phyloP scores from a whole-genome alignment of 2,329 filamentous ascomycete genomes.

The Trichoderma sp. region DNA sequence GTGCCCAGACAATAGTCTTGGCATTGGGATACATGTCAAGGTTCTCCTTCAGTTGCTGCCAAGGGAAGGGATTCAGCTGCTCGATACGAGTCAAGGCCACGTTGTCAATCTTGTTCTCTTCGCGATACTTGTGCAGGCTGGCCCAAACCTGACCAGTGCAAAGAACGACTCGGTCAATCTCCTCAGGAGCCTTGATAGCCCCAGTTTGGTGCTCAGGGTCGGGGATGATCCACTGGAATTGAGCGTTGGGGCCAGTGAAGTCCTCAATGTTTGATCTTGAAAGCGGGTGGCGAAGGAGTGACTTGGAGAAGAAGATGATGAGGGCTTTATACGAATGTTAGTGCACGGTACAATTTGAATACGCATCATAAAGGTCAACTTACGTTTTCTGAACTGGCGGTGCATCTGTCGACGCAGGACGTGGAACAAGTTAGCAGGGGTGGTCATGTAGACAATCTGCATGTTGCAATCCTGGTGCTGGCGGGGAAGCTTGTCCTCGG shows the following conservation, averaged over 20 bases:
- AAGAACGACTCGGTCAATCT: conserved; percentile 92
- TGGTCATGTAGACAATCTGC: conserved; percentile 98
- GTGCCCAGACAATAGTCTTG: conserved; percentile 94
- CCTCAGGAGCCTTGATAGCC: conserved; percentile 74
- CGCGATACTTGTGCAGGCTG: conserved; percentile 87
- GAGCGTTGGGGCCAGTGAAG: conserved; percentile 79
- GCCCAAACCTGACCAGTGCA: conserved; percentile 95
- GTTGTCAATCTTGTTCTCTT: conserved; percentile 82
- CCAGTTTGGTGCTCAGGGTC: conserved; percentile 82
- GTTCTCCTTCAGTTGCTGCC: conserved; percentile 95
- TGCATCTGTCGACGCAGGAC: conserved; percentile 96
- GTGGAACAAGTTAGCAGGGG: conserved; percentile 94
- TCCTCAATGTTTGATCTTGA: conserved; percentile 89
- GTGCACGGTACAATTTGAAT: not conserved
- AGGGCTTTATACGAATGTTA: conserved; percentile 62
- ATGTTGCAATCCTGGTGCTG: conserved; percentile 99
- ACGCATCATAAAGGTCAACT: conserved; percentile 46
- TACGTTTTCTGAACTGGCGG: conserved; percentile 98
- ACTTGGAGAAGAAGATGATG: conserved; percentile 98
- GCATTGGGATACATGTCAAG: conserved; percentile 96
- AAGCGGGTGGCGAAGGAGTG: conserved; percentile 89
- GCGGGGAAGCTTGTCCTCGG: conserved; percentile 84
- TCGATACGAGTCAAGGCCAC: conserved; percentile 94
- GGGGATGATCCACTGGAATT: conserved; percentile 96
- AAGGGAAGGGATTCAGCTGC: conserved; percentile 98